Conservation (phyloP, 2,329 filamentous ascomycete genomes). For the Apiospora saccharicola region DNA sequence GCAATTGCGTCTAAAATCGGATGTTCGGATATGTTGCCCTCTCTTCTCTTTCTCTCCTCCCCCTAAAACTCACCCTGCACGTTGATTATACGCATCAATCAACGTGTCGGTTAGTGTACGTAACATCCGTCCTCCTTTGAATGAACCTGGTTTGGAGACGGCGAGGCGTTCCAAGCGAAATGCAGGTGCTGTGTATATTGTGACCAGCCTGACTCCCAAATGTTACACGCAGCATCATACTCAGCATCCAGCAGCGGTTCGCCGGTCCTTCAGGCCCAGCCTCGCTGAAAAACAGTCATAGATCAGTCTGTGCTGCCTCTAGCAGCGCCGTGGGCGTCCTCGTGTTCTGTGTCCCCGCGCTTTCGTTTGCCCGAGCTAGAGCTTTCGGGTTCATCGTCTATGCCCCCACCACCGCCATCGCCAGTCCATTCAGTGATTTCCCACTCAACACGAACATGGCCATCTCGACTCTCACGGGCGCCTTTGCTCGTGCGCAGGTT, state of each 20-base stretch:
- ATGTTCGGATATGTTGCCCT: conserved; percentile 17
- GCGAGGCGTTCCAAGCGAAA: conserved; percentile 18
- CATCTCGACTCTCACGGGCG: conserved; percentile 63
- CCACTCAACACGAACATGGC: conserved; percentile 76
- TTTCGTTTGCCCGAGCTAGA: conserved; percentile 60
- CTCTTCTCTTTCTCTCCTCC: background rate
- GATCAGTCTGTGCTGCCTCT: conserved; percentile 23
- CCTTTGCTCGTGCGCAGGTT: conserved; percentile 69
- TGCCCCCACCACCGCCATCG: conserved; percentile 44
- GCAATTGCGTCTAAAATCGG: conserved; percentile 2
- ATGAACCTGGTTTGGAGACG: background rate
- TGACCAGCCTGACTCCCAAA: background rate
- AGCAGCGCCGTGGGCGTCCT: conserved; percentile 26
- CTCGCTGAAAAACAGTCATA: conserved; percentile 18
- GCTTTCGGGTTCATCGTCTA: conserved; percentile 43
- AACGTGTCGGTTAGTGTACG: background rate
- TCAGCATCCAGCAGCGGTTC: conserved; percentile 16
- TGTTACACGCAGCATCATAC: background rate
- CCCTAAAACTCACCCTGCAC: conserved; percentile 14
- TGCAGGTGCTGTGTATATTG: background rate
- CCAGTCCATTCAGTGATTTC: conserved; percentile 80
- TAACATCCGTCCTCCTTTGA: background rate
- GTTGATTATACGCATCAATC: background rate
- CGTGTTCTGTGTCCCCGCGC: conserved; percentile 50
- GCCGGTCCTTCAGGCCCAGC: conserved; percentile 26